A percentile compares a stretch with the other conserved stretches of the same genome.
phyloP scores from a whole-genome alignment of 495 filamentous ascomycete species.

The Filosporella fistucella region DNA sequence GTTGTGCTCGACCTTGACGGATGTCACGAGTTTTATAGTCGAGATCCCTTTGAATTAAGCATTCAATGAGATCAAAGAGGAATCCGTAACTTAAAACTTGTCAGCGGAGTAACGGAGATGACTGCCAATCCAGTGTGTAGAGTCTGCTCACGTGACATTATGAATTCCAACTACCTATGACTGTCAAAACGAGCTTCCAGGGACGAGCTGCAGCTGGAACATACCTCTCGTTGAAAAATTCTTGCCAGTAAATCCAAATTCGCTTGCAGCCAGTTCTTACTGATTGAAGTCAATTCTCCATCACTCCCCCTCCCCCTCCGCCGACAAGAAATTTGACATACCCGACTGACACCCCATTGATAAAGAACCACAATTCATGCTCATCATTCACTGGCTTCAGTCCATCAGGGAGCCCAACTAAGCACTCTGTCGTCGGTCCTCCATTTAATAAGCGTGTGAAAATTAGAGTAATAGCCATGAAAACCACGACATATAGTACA shows the following conservation, averaged over 20 bases:
- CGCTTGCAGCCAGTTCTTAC: constrained; percentile 54
- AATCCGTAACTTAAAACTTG: constrained; percentile 43
- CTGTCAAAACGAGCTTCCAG: no score
- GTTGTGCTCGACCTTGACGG: constrained; percentile 39
- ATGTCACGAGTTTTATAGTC: constrained; percentile 69
- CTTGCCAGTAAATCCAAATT: constrained; percentile 66
- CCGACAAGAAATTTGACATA: neutral
- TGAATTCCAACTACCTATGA: constrained; percentile 77
- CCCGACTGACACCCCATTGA: constrained; percentile 57
- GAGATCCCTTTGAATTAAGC: constrained; percentile 70
- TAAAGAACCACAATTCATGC: constrained; percentile 66
- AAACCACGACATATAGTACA: constrained; percentile 28
- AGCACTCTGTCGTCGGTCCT: constrained; percentile 6
- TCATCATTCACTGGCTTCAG: constrained; percentile 22
- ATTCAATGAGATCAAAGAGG: constrained; percentile 70
- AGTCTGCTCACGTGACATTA: constrained; percentile 50
- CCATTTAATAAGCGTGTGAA: constrained; percentile 12
- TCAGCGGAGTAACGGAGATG: neutral
- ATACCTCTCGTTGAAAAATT: constrained; percentile 69
- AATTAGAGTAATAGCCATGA: constrained; percentile 30
- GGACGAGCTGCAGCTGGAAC: no score
- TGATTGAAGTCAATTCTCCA: constrained; percentile 17
- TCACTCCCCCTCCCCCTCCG: no score
- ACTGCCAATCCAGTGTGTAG: no score
- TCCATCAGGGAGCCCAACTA: constrained; percentile 32